phyloP scores from a whole-genome alignment of 73 alveolate genomes.

The Stentor roeselii region DNA sequence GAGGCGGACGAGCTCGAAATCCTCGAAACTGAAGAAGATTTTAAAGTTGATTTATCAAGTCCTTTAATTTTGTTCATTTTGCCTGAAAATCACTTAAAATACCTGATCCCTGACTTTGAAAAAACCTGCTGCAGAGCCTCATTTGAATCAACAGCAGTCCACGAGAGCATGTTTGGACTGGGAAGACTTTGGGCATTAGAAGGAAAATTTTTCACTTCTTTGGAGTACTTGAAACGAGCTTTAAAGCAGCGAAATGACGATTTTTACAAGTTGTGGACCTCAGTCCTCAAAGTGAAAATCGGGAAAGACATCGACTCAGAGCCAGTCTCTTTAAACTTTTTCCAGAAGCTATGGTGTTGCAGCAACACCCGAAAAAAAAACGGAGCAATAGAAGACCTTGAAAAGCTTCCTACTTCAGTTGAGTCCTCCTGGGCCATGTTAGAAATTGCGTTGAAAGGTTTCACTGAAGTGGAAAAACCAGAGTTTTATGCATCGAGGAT shows the following conservation, averaged over 20 bases:
- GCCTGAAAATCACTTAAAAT: not conserved
- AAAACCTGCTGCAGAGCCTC: not conserved
- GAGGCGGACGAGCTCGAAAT: not conserved
- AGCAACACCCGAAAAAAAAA: not conserved
- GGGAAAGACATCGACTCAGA: not conserved
- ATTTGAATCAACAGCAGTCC: slow-evolving; percentile 31
- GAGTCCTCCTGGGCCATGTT: not conserved
- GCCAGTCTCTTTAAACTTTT: not conserved
- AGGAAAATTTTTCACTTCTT: not conserved
- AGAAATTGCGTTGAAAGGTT: not conserved
- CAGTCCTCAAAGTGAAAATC: not conserved
- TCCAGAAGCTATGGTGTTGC: not conserved
- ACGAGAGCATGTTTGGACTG: not conserved
- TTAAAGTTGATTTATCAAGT: not conserved
- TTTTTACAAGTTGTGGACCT: not conserved
- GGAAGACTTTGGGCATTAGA: not conserved
- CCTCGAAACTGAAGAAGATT: not conserved
- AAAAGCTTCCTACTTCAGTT: not conserved
- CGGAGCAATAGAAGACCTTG: not conserved
- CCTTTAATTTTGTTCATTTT: not conserved
- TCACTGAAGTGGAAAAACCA: not conserved
- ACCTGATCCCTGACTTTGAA: slow-evolving; percentile 15
- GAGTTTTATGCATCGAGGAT: slow-evolving; percentile 1
- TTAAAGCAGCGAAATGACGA: not conserved
- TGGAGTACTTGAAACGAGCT: not conserved